Evolutionary conservation across 2,329 filamentous ascomycete species (phyloP), one percentile per base, ranked within the genome.

Genomic region (Neonectria hederae): DNA sequence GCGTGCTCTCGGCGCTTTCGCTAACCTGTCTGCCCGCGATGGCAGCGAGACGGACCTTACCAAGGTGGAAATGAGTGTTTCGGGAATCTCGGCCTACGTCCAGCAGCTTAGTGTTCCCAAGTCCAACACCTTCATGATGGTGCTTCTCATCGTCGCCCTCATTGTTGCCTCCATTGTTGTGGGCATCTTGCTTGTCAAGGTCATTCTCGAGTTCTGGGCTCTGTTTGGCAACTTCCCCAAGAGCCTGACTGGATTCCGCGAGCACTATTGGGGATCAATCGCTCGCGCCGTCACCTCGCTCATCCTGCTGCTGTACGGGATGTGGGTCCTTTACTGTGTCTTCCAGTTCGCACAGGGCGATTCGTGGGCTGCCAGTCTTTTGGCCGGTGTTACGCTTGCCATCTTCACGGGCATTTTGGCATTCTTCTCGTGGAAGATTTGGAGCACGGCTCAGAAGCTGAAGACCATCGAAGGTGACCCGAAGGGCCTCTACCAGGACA

Each of bases 221-320:
- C 83, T 97, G n/a, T 95, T 92, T 70, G 94, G 92, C 68, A 92
- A 84, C 65, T 97, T 98, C 76, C 94, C 96, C 13, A 85, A 93
- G 75, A 86, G 87, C 38, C 86, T 98, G 62, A 83, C 88, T 17
- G 90, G 91, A 49, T 98, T 98, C 87, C 92, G 96, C 69, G 92
- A 97, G 81, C 92, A 97, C 78, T 98, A 98, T 83, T 98, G 96
- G 96, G 92, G 92, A 70, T 89, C 94, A 59, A 90, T 99, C 77
- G 92, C 91, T 49, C 92, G 95, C 65, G 91, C 94, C 17, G 92
- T 98, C 74, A 97, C 94, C 46, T 92, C 92, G 69, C 85, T 99
- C 78, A 94, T 99, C 72, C 85, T 98, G 65, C 83, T 98, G 19
- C 87, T 98, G 3, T 99, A 98, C 80, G 93, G 96, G 66, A 88